Percentiles rank a stretch among this genome's conserved stretches.
These are phyloP conservation scores for Penicillium parvum DNA, from an alignment of 495 filamentous ascomycete species.

Conservation along the genomic window DNA sequence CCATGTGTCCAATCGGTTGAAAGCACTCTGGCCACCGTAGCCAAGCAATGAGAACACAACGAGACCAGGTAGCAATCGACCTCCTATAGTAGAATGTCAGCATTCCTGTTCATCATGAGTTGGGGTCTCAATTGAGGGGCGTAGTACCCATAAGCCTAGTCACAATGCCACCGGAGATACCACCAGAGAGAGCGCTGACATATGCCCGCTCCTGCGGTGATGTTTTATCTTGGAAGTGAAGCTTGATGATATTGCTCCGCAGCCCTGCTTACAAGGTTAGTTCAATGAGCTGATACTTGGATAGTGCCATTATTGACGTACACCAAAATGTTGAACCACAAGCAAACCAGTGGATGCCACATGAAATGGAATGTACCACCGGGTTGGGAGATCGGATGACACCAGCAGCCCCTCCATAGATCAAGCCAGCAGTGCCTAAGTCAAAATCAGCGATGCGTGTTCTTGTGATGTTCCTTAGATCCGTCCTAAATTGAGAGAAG, in stretches of 20 bases:
- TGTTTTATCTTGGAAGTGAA: constrained; percentile 45
- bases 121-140: not conserved
- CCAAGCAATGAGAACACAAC: constrained; percentile 63
- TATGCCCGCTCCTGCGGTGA: constrained; percentile 51
- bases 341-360: constrained; percentile 73
- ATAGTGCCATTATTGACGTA: constrained; percentile 31
- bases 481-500: not conserved
- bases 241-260: constrained; percentile 37
- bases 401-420: constrained; percentile 65
- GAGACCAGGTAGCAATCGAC: constrained; percentile 53
- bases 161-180: constrained; percentile 58
- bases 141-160: constrained; percentile 59
- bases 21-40: constrained; percentile 54
- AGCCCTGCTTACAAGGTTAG: constrained; percentile 27
- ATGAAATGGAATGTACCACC: constrained; percentile 63
- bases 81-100: constrained; percentile 25
- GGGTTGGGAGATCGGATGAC: constrained; percentile 63
- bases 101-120: not conserved
- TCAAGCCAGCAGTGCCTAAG: constrained; percentile 64
- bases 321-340: constrained; percentile 76
- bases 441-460: not conserved
- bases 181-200: constrained; percentile 65
- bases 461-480: not conserved
- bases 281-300: constrained; percentile 1
- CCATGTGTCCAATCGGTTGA: constrained; percentile 51